Evolutionary conservation across 2,329 filamentous ascomycete genomes (phyloP).

Genomic region (Colletotrichum incanum): DNA sequence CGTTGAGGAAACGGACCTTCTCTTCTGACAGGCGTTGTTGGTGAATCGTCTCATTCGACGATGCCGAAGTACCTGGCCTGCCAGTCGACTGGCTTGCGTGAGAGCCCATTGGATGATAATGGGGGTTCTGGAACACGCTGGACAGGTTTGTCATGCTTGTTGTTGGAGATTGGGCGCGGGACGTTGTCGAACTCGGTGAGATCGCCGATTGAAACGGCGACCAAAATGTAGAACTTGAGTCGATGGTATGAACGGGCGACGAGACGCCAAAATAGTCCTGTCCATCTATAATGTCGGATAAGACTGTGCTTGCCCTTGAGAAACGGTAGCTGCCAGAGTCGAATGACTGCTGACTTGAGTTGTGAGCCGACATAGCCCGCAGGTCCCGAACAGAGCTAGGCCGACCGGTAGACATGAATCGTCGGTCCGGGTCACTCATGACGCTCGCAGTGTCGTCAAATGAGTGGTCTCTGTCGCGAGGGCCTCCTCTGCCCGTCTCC

Average conservation of each 20-base stretch:
- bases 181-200: slow-evolving; percentile 73
- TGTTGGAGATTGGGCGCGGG: slow-evolving; percentile 73
- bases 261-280: slow-evolving; percentile 79
- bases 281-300: slow-evolving; percentile 78
- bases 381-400: slow-evolving; percentile 71
- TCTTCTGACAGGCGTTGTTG: slow-evolving; percentile 75
- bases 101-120: slow-evolving; percentile 60
- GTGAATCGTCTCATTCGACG: slow-evolving; percentile 78
- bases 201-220: slow-evolving; percentile 84
- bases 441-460: slow-evolving; percentile 70
- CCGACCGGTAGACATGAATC: slow-evolving; percentile 60
- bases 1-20: slow-evolving; percentile 83
- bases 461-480: slow-evolving; percentile 63
- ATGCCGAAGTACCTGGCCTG: slow-evolving; percentile 77
- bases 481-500: slow-evolving; percentile 59
- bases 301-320: slow-evolving; percentile 69
- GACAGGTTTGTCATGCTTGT: slow-evolving; percentile 74
- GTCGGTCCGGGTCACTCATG: slow-evolving; percentile 69
- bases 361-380: slow-evolving; percentile 72
- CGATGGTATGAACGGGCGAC: slow-evolving; percentile 80
- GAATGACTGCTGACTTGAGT: slow-evolving; percentile 78
- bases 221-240: slow-evolving; percentile 88
- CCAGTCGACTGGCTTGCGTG: slow-evolving; percentile 65
- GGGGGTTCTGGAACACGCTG: slow-evolving; percentile 62
- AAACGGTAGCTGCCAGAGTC: slow-evolving; percentile 77